Evolutionary conservation across 1,139 yeast genomes (phyloP).

Genomic region (Geotrichum histeridarum): DNA sequence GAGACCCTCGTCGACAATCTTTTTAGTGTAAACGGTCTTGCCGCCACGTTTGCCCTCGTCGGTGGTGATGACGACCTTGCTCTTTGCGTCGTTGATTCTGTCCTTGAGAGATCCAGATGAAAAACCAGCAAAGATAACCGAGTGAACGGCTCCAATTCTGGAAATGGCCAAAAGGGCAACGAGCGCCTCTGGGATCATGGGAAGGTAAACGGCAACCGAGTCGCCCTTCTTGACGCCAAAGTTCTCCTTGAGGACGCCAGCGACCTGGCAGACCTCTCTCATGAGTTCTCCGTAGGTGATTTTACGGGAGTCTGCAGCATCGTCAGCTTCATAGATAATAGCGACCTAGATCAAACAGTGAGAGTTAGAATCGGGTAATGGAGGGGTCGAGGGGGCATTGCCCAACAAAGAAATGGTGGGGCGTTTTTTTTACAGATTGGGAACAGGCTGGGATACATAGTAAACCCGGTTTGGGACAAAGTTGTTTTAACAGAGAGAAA

Average conservation of each 20-base stretch:
- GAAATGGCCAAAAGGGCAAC: constrained; percentile 92
- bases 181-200: constrained; percentile 95
- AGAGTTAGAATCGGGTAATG: neutral
- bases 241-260: constrained; percentile 66
- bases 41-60: constrained; percentile 98
- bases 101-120: constrained; percentile 89
- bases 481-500: neutral
- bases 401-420: constrained; percentile 2
- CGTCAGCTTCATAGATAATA: constrained; percentile 92
- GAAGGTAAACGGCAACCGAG: constrained; percentile 92
- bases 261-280: constrained; percentile 80
- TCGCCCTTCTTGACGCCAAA: constrained; percentile 95
- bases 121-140: constrained; percentile 96
- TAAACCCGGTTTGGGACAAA: neutral
- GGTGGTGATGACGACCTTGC: constrained; percentile 86
- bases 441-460: neutral
- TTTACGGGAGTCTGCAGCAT: constrained; percentile 61
- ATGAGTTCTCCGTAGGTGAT: constrained; percentile 84
- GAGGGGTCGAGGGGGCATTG: neutral
- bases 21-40: constrained; percentile 81
- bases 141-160: constrained; percentile 93
- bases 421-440: neutral
- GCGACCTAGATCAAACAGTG: constrained; percentile 43
- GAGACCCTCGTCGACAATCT: constrained; percentile 91
- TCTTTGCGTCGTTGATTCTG: constrained; percentile 82